phyloP scores from a whole-genome alignment of 345 rosid species.

The Kandelia obovata region DNA sequence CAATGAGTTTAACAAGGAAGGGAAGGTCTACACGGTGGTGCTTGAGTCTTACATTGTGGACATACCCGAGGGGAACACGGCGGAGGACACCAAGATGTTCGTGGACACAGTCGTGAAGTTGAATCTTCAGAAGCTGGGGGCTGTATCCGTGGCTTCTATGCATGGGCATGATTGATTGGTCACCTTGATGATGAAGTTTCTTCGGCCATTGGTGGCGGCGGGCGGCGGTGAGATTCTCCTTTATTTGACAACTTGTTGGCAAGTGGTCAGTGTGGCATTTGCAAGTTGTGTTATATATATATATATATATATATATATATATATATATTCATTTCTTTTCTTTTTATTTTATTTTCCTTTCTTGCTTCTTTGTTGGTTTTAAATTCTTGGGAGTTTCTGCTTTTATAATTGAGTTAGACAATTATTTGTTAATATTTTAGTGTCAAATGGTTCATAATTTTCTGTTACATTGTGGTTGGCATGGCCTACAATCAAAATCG shows the following conservation, averaged over 20 bases:
- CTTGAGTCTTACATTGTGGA: constrained; percentile 78
- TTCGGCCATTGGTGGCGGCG: neutral
- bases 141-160: constrained; percentile 43
- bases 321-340: neutral
- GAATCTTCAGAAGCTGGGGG: constrained; percentile 83
- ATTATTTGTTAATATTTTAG: neutral
- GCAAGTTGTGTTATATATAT: neutral
- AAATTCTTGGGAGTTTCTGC: too few relatives aligned
- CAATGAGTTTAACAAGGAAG: constrained; percentile 48
- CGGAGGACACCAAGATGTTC: constrained; percentile 77
- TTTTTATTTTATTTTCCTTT: neutral
- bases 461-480: neutral
- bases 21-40: constrained; percentile 53
- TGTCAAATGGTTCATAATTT: neutral
- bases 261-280: neutral
- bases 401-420: neutral
- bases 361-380: neutral
- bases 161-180: constrained; percentile 43
- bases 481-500: neutral
- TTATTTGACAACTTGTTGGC: neutral
- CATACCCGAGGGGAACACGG: constrained; percentile 77
- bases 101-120: constrained; percentile 83
- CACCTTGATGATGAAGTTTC: too few relatives aligned
- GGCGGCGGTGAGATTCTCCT: neutral
- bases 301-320: too few relatives aligned